phyloP scores from a whole-genome alignment of 108 stramenopile genomes.

The Conticribra guillardii region DNA sequence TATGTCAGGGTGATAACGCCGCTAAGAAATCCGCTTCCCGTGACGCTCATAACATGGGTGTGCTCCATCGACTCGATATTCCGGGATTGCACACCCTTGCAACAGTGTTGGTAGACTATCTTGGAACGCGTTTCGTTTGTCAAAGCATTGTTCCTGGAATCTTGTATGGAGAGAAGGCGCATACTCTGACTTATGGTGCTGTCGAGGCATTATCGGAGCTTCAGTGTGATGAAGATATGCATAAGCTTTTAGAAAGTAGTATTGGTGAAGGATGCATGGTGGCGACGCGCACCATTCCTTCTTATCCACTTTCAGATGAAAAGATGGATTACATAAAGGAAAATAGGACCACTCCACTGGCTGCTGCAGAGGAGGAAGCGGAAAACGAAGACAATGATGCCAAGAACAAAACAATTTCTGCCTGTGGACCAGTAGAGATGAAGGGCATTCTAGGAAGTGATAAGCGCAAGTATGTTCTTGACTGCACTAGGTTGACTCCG shows the following conservation, averaged over 20 bases:
- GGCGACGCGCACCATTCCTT: slow-evolving; percentile 62
- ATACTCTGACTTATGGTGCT: slow-evolving; percentile 89
- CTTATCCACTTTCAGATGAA: slow-evolving; percentile 60
- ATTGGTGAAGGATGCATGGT: slow-evolving; percentile 72
- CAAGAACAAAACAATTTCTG: slow-evolving; percentile 49
- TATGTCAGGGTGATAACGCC: slow-evolving; percentile 72
- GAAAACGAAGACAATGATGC: slow-evolving; percentile 45
- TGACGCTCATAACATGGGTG: slow-evolving; percentile 69
- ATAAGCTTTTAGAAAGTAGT: slow-evolving; percentile 71
- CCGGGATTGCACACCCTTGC: slow-evolving; percentile 88
- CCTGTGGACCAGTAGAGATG: slow-evolving; percentile 87
- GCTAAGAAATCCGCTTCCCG: slow-evolving; percentile 72
- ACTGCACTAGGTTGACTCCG: slow-evolving; percentile 91
- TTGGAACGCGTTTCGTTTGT: slow-evolving; percentile 86
- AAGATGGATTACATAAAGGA: slow-evolving; percentile 63
- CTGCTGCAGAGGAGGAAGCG: slow-evolving; percentile 20
- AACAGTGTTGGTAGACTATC: slow-evolving; percentile 89
- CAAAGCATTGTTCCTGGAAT: slow-evolving; percentile 93
- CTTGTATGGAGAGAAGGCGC: slow-evolving; percentile 83
- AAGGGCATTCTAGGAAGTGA: slow-evolving; percentile 94
- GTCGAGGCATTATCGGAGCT: slow-evolving; percentile 81
- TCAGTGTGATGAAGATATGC: slow-evolving; percentile 75
- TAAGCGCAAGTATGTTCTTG: slow-evolving; percentile 90
- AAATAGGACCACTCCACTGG: slow-evolving; percentile 24
- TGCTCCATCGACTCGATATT: slow-evolving; percentile 68